These are phyloP conservation scores for Hypoxylon sp. DNA, from an alignment of 2,329 filamentous ascomycete species.

Conservation along the genomic window DNA sequence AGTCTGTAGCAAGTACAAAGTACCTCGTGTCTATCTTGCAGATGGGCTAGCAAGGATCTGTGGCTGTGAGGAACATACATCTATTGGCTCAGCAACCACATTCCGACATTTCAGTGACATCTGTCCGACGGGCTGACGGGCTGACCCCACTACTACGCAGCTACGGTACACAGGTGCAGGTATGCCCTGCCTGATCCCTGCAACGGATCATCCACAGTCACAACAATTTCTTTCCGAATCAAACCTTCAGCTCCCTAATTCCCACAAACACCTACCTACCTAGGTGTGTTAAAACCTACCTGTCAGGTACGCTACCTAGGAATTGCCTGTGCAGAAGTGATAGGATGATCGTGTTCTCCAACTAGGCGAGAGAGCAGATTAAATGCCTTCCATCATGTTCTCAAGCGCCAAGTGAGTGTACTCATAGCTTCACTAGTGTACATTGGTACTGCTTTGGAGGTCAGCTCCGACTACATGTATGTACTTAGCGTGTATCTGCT, in stretches of 20 bases:
- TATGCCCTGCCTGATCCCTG: slow-evolving; percentile 11
- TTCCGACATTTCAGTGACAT: background rate
- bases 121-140: slow-evolving; percentile 2
- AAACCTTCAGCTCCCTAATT: background rate
- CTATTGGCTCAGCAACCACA: background rate
- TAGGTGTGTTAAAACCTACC: too few relatives aligned
- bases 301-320: too few relatives aligned
- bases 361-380: too few relatives aligned
- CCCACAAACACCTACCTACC: too few relatives aligned
- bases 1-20: slow-evolving; percentile 1
- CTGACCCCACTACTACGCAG: slow-evolving; percentile 10
- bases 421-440: too few relatives aligned
- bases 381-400: too few relatives aligned
- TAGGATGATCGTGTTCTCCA: too few relatives aligned
- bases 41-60: slow-evolving; percentile 9
- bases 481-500: too few relatives aligned
- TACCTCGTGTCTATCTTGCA: background rate
- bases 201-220: slow-evolving; percentile 28
- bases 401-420: too few relatives aligned
- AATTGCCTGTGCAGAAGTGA: too few relatives aligned
- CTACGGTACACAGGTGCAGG: background rate
- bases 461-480: too few relatives aligned
- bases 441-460: too few relatives aligned
- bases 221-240: background rate
- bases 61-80: background rate